Evolutionary conservation across 441 rosid genomes (phyloP).

Genomic region (Pelargonium myrrhifolium): DNA sequence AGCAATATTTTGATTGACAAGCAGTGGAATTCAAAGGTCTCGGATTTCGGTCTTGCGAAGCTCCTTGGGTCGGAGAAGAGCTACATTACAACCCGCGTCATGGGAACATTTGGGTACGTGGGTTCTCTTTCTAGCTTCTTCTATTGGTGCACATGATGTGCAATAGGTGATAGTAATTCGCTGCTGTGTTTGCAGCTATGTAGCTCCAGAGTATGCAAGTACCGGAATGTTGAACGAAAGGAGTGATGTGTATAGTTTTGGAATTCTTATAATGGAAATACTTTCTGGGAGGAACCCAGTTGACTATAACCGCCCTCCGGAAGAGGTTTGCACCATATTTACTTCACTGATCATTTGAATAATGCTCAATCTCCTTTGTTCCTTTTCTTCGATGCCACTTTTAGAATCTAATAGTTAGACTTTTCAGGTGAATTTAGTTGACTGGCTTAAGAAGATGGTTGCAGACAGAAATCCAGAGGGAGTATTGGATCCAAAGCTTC

Average conservation of each 20-base stretch:
- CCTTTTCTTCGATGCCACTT: slow-evolving; percentile 1
- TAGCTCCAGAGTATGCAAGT: slow-evolving; percentile 95
- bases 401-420: slow-evolving; percentile 10
- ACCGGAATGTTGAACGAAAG: slow-evolving; percentile 91
- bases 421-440: slow-evolving; percentile 80
- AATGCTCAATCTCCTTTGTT: not conserved
- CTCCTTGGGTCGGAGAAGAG: slow-evolving; percentile 89
- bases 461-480: slow-evolving; percentile 73
- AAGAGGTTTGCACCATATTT: slow-evolving; percentile 40
- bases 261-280: slow-evolving; percentile 80
- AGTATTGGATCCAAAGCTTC: slow-evolving; percentile 76
- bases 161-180: not conserved
- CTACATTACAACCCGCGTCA: slow-evolving; percentile 90
- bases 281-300: slow-evolving; percentile 95
- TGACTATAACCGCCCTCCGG: slow-evolving; percentile 74
- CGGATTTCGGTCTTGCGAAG: slow-evolving; percentile 96
- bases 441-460: slow-evolving; percentile 97
- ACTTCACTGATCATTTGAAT: too few relatives aligned
- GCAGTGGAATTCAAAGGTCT: slow-evolving; percentile 81
- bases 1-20: slow-evolving; percentile 88
- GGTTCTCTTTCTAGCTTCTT: not conserved
- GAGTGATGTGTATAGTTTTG: slow-evolving; percentile 95
- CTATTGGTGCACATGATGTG: not conserved
- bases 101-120: slow-evolving; percentile 95
- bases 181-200: slow-evolving; percentile 44